phyloP scores from a whole-genome alignment of 192 early-diverging fungal genomes.

The Diversispora epigaea region DNA sequence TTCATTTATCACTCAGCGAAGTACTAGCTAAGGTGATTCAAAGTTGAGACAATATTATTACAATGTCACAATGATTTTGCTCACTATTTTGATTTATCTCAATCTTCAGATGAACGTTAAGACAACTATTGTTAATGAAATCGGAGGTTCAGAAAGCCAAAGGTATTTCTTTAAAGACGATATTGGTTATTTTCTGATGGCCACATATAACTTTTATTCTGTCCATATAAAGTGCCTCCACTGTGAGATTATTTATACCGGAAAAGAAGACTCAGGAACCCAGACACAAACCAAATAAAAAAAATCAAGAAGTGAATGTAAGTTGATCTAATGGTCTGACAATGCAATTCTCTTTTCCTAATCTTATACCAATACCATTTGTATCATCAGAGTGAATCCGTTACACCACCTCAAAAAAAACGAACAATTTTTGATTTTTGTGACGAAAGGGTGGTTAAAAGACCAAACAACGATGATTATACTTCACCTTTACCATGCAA shows the following conservation, averaged over 20 bases:
- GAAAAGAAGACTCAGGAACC: too few species aligned
- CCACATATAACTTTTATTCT: too few species aligned
- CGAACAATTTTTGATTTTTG: slow-evolving; percentile 6
- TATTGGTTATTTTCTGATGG: background rate
- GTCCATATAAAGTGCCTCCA: too few species aligned
- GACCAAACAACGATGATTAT: slow-evolving; percentile 16
- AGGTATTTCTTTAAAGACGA: slow-evolving; percentile 8
- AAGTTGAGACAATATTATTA: slow-evolving; percentile 7
- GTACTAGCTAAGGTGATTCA: slow-evolving; percentile 28
- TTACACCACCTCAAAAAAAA: too few species aligned
- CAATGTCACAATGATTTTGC: background rate
- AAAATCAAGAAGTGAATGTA: too few species aligned
- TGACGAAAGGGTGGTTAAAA: slow-evolving; percentile 5
- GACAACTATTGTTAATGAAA: slow-evolving; percentile 23
- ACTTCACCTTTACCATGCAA: slow-evolving; percentile 5
- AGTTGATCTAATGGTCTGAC: too few species aligned
- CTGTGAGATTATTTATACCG: too few species aligned
- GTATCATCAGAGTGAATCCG: too few species aligned
- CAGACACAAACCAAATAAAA: too few species aligned
- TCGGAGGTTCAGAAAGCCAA: slow-evolving; percentile 19
- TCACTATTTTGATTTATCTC: slow-evolving; percentile 8
- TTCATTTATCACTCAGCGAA: slow-evolving; percentile 32
- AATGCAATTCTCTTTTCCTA: too few species aligned
- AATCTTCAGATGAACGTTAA: slow-evolving; percentile 32
- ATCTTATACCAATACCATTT: too few species aligned